Evolutionary conservation across 2,329 filamentous ascomycete species (phyloP), one percentile per base, ranked within the genome.

Genomic region (Fusarium gaditjirri): DNA sequence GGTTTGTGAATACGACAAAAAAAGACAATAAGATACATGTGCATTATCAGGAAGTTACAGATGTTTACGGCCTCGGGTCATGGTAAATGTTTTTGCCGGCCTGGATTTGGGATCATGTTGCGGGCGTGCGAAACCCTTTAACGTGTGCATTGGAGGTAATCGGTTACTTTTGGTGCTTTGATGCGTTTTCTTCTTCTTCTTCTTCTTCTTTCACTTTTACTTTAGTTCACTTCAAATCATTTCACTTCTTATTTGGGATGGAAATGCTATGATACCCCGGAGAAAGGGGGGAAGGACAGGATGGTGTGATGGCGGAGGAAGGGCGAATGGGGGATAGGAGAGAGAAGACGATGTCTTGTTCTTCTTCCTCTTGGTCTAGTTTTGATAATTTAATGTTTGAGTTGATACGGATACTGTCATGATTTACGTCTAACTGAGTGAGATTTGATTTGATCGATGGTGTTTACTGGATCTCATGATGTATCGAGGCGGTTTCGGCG

Each of bases 31-130:
- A 63, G 14, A 68, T 38, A 49, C 42, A 70, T 70, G 61, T 75
- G 68, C 74, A 74, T 73, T 76, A 75, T 60, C 69, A 68, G 74
- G 57, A 68, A 60, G 61, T 60, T 73, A 61, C 61, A 65, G 65
- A 73, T 66, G 55, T 76, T 74, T 70, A 49, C 64, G 65, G 63
- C 62, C 61, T 59, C 52, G 59, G 43, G 53, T 61, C 52, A 52
- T 61, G 57, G 35, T 43, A 25, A 25, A 56, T 57, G 62, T 69
- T 68, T 69, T 65, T 50, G 60, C 55, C 56, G 36, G 61, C 54
- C 61, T 59, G 44, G 23, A 54, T 49, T 67, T 70, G 54, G 61
- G 62, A 73, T 67, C 65, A 47, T 71, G 54, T 47, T 53, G 56
- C 52, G 56, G 35, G 66, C 61, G 61, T 33, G 66, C 61, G 46